A percentile compares a stretch with the other conserved stretches of the same genome.
phyloP scores from a whole-genome alignment of 192 early-diverging fungal genomes.

The Backusella macrospora region DNA sequence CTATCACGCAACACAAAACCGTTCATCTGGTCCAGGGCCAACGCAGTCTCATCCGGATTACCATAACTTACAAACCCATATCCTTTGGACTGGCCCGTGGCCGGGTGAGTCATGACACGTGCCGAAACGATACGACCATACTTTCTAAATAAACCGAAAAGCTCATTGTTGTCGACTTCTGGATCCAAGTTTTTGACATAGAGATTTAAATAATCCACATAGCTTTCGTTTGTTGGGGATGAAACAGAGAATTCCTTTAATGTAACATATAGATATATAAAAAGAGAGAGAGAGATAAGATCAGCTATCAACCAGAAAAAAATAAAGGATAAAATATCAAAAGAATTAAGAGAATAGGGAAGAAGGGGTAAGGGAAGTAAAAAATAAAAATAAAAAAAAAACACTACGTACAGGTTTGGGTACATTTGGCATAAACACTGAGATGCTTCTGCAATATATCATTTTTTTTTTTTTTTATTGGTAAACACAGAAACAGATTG shows the following conservation, averaged over 20 bases:
- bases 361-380: not conserved
- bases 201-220: slow-evolving; percentile 69
- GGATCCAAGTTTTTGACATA: slow-evolving; percentile 97
- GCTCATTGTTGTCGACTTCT: slow-evolving; percentile 88
- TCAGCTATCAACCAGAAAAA: too few relatives aligned
- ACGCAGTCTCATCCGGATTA: slow-evolving; percentile 86
- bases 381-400: slow-evolving; percentile 14
- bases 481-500: not conserved
- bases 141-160: slow-evolving; percentile 87
- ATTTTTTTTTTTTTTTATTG: not conserved
- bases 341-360: not conserved
- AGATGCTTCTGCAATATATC: slow-evolving; percentile 12
- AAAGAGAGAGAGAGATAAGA: not conserved
- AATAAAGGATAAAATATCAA: not conserved
- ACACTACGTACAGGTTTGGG: slow-evolving; percentile 7
- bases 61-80: slow-evolving; percentile 96
- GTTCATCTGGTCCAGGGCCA: slow-evolving; percentile 90
- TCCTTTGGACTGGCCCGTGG: slow-evolving; percentile 76
- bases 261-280: not conserved
- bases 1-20: slow-evolving; percentile 75
- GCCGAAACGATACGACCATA: slow-evolving; percentile 89
- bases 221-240: slow-evolving; percentile 28
- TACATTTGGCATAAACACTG: slow-evolving; percentile 15
- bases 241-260: slow-evolving; percentile 10
- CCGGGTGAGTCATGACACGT: slow-evolving; percentile 80